A percentile compares a stretch with the other conserved stretches of the same genome.
Conservation (phyloP, 371 early-diverging fungal species). For the Actinomucor elegans region DNA sequence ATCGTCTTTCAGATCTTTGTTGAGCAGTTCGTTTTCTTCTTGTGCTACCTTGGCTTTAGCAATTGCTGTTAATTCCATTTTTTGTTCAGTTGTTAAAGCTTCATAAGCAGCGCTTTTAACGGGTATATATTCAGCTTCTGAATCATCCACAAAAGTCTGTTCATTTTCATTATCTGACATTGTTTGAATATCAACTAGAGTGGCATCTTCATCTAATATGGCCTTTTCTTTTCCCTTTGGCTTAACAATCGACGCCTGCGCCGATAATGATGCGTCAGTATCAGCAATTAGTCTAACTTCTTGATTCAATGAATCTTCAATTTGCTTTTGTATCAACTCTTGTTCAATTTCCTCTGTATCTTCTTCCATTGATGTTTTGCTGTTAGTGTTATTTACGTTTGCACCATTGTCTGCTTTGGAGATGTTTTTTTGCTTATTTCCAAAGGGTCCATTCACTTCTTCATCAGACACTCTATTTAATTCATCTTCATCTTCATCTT, state of each 20-base stretch:
- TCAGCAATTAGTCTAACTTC: slow-evolving; percentile 5
- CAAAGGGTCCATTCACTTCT: neutral
- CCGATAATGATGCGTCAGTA: neutral
- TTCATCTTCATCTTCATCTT: neutral
- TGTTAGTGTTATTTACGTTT: neutral
- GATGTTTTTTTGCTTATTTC: neutral
- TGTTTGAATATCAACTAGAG: slow-evolving; percentile 11
- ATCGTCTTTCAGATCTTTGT: slow-evolving; percentile 18
- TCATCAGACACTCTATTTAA: neutral
- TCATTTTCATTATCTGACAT: slow-evolving; percentile 1
- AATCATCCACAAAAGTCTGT: neutral
- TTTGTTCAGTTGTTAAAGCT: slow-evolving; percentile 4
- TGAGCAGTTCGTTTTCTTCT: slow-evolving; percentile 20
- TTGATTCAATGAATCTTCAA: slow-evolving; percentile 8
- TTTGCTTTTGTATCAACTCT: neutral
- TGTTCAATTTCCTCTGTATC: neutral
- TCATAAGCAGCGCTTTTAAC: slow-evolving; percentile 3
- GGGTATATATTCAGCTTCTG: slow-evolving; percentile 1
- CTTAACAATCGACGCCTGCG: neutral
- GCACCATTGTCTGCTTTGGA: neutral
- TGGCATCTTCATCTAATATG: neutral
- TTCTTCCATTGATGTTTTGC: neutral
- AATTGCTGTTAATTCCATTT: neutral
- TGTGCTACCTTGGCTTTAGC: slow-evolving; percentile 24
- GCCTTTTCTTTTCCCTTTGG: neutral